Percentiles rank a stretch among this genome's conserved stretches.
phyloP scores from a whole-genome alignment of 2,329 filamentous ascomycete species.

The Penicillium sp. region DNA sequence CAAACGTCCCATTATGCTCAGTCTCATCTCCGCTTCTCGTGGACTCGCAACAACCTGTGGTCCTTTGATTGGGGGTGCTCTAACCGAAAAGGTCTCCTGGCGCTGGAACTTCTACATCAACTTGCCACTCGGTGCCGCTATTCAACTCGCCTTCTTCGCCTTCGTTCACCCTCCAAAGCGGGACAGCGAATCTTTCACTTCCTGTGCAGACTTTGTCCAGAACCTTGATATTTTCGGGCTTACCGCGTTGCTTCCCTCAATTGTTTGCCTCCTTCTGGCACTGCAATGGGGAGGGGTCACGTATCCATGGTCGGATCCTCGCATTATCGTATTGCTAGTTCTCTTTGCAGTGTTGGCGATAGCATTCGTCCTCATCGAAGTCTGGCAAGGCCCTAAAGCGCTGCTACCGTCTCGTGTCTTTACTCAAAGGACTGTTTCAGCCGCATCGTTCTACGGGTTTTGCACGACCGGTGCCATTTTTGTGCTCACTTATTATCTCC shows the following conservation, averaged over 20 bases:
- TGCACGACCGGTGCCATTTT: not conserved
- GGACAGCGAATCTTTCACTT: conserved; percentile 29
- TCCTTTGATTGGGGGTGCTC: conserved; percentile 46
- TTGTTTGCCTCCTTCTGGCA: conserved; percentile 26
- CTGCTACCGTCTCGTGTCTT: not conserved
- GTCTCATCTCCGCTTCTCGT: conserved; percentile 56
- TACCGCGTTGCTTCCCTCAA: conserved; percentile 28
- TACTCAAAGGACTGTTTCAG: not conserved
- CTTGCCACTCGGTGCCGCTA: conserved; percentile 42
- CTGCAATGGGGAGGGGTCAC: conserved; percentile 26
- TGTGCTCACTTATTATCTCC: conserved; percentile 38
- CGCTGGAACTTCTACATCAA: conserved; percentile 49
- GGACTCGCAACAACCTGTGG: conserved; percentile 52
- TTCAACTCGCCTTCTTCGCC: conserved; percentile 43
- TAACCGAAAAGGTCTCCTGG: conserved; percentile 44
- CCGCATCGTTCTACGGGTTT: not conserved
- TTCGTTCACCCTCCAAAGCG: not conserved
- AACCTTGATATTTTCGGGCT: conserved; percentile 41
- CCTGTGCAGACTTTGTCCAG: conserved; percentile 37
- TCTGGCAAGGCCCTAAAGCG: not conserved
- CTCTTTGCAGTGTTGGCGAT: not conserved
- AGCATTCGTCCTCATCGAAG: not conserved
- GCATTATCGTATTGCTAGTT: not conserved
- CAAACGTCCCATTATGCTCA: conserved; percentile 48
- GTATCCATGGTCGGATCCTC: conserved; percentile 3